phyloP scores from a whole-genome alignment of 768 basidiomycete species.

The Phlebiopsis flavidoalba region DNA sequence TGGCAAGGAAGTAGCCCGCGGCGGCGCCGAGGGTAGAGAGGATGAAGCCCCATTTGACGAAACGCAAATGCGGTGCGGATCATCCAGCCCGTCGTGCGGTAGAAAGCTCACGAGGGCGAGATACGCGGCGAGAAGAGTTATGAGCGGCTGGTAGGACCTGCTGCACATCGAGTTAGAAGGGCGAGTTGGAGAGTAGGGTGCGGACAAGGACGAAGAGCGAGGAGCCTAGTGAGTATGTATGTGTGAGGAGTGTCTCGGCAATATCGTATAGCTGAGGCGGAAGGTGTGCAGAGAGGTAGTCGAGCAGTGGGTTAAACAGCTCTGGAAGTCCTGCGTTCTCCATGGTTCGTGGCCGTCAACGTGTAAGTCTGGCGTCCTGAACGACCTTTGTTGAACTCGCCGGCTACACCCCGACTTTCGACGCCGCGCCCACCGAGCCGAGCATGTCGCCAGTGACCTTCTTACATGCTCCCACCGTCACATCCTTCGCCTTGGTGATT shows the following conservation, averaged over 20 bases:
- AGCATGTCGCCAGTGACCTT: slow-evolving; percentile 43
- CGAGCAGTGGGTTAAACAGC: slow-evolving; percentile 48
- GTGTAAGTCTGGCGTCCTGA: slow-evolving; percentile 3
- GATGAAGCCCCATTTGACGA: slow-evolving; percentile 74
- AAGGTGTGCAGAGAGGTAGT: slow-evolving; percentile 48
- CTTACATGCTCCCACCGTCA: slow-evolving; percentile 30
- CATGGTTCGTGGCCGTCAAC: slow-evolving; percentile 4
- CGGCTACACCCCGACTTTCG: slow-evolving; percentile 30
- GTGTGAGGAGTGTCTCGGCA: slow-evolving; percentile 44
- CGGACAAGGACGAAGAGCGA: slow-evolving; percentile 43
- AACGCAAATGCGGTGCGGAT: slow-evolving; percentile 60
- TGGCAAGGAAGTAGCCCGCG: slow-evolving; percentile 46
- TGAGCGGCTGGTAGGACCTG: slow-evolving; percentile 66
- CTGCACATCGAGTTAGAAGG: slow-evolving; percentile 54
- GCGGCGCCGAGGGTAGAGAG: slow-evolving; percentile 49
- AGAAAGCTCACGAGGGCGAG: slow-evolving; percentile 71
- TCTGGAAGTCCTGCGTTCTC: slow-evolving; percentile 30
- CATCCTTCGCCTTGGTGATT: not conserved
- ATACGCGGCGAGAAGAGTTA: slow-evolving; percentile 69
- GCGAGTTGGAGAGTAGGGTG: slow-evolving; percentile 30
- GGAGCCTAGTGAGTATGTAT: slow-evolving; percentile 44
- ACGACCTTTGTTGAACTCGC: slow-evolving; percentile 7
- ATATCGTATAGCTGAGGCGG: slow-evolving; percentile 53
- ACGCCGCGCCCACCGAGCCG: slow-evolving; percentile 24
- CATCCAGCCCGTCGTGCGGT: slow-evolving; percentile 75